Evolutionary conservation across 2,329 filamentous ascomycete species (phyloP).

Genomic region (Emydomyces testavorans): DNA sequence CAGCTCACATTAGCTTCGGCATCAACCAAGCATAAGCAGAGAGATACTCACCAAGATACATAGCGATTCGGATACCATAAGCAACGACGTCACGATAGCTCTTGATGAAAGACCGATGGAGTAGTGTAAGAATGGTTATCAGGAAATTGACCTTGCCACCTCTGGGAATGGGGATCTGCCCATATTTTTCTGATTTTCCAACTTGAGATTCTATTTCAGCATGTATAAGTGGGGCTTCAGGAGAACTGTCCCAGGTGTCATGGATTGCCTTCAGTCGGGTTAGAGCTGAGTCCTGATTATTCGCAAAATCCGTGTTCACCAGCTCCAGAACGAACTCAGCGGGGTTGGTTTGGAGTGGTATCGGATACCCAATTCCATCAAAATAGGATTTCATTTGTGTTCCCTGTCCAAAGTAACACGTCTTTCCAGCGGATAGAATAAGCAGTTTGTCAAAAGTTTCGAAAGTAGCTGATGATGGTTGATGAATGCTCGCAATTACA

Average conservation of each 20-base stretch:
- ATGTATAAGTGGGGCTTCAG: conserved; percentile 26
- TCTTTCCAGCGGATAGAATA: conserved; percentile 58
- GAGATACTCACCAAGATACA: conserved; percentile 53
- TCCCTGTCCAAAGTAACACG: conserved; percentile 62
- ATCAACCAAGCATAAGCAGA: conserved; percentile 10
- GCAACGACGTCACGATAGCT: conserved; percentile 72
- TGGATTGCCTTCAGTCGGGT: conserved; percentile 45
- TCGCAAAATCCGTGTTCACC: conserved; percentile 64
- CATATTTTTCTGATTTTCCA: conserved; percentile 22
- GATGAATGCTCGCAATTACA: conserved; percentile 72
- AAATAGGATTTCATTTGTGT: conserved; percentile 52
- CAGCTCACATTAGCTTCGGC: conserved; percentile 9
- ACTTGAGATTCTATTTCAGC: conserved; percentile 21
- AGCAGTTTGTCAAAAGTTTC: conserved; percentile 69
- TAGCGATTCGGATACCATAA: conserved; percentile 69
- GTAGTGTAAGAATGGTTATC: conserved; percentile 50
- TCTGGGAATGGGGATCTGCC: conserved; percentile 16
- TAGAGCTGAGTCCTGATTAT: conserved; percentile 36
- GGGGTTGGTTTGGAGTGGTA: conserved; percentile 63
- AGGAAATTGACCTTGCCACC: conserved; percentile 32
- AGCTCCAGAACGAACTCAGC: conserved; percentile 70
- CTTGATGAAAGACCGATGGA: conserved; percentile 73
- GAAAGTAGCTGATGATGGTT: conserved; percentile 70
- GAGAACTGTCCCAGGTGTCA: conserved; percentile 44
- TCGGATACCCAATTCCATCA: conserved; percentile 45